Base-by-base conservation (phyloP, 441 rosid species). In the Raphanus hybrid region DNA sequence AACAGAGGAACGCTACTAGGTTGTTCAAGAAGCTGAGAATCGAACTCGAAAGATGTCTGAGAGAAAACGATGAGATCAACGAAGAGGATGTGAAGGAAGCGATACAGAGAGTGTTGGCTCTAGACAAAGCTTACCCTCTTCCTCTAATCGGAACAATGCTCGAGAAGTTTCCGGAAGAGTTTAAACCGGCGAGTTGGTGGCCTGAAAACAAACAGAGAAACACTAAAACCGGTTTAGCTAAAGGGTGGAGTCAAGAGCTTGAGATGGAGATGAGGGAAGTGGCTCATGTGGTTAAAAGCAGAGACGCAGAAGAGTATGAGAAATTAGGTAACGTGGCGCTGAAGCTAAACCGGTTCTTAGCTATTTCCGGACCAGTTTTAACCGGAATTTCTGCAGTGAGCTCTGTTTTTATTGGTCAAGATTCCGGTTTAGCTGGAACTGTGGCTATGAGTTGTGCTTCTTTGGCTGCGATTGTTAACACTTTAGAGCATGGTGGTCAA, bases 131-230 rank as follows among this genome's bases (percentile, higher is more conserved):
- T 63, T 92, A 82, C 61, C 94, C 92, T 18, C 84, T 85, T 54
- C 88, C 86, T 39, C 74, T 91, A 32, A 32, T 92, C 0, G 94
- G 94, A 15, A 75, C 74, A 27, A 89, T 91, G 94, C 83, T 89
- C 6, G 88, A 87, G 3, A 92, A 92, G 18, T 89, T 86, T 77
- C 98, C 93, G 0, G 18, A 37, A 8, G 74, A 65, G 32, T 81
- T 91, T 11, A 79, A 86, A 74, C 90, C 97, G 1, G 84, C 96
- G 10, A 82, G 65, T 15, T 89, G 97, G 94, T 91, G 97, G 92
- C 87, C 87, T 16, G 71, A 74, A 55, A 74, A 14, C n/a, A 39
- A 74, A 20, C 58, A 2, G 8, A 65, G 57, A 65, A 64, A 0
- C 20, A 4, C 52, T 39, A 12, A 70, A 70, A 35, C 6, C 82